Evolutionary conservation across 352 stramenopile species (phyloP).

Genomic region (Pythium sp.): DNA sequence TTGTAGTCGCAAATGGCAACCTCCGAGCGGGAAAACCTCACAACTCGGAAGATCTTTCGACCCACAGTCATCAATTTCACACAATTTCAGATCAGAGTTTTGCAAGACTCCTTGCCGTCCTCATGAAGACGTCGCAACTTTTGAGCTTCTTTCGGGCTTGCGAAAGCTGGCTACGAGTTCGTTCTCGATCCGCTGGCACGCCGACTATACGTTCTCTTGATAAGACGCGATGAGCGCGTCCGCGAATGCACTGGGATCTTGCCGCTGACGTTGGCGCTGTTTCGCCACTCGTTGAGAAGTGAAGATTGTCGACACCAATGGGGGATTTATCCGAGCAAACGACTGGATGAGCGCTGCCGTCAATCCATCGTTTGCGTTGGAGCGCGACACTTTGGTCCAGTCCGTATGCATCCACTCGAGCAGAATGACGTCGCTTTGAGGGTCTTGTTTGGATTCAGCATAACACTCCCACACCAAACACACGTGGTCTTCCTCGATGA

Average conservation of each 20-base stretch:
- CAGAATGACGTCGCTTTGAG: not conserved
- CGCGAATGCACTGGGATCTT: conserved; percentile 27
- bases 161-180: conserved; percentile 13
- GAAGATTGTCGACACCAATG: conserved; percentile 2
- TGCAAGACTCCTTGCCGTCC: no score
- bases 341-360: conserved; percentile 12
- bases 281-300: not conserved
- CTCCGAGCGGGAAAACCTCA: no score
- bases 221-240: conserved; percentile 33
- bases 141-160: no score
- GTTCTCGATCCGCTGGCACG: conserved; percentile 36
- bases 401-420: not conserved
- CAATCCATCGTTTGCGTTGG: not conserved
- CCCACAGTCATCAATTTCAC: no score
- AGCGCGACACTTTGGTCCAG: not conserved
- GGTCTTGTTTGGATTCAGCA: not conserved
- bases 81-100: no score
- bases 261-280: conserved; percentile 17
- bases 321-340: conserved; percentile 24
- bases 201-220: conserved; percentile 25
- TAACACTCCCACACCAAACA: conserved; percentile 17
- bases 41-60: no score
- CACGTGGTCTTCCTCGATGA: conserved; percentile 11
- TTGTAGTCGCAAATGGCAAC: no score
- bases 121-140: no score